Evolutionary conservation across 306 rosid species (phyloP).

Genomic region (Sophora flavescens): DNA sequence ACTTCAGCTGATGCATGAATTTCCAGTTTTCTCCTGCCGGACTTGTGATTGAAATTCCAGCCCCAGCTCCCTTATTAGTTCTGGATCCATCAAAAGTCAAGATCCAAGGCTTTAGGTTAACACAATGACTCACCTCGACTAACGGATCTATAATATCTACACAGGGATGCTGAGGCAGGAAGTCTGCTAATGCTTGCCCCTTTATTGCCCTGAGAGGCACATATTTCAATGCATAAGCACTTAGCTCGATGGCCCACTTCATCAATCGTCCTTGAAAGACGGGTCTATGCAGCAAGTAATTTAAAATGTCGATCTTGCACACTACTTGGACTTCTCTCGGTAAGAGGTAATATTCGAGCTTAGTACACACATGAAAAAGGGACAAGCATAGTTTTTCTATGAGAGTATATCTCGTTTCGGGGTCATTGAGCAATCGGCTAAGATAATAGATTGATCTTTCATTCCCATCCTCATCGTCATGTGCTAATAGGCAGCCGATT

Average conservation of each 20-base stretch:
- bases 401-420: not conserved
- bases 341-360: too few relatives aligned
- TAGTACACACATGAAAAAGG: not conserved
- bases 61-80: too few relatives aligned
- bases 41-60: too few relatives aligned
- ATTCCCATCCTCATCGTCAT: not conserved
- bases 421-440: not conserved
- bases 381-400: too few relatives aligned
- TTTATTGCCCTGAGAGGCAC: not conserved
- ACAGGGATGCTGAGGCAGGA: not conserved
- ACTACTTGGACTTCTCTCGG: not conserved
- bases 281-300: not conserved
- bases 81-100: too few relatives aligned
- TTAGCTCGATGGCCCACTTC: not conserved
- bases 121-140: too few relatives aligned
- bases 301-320: not conserved
- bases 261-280: not conserved
- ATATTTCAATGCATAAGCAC: not conserved
- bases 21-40: too few relatives aligned
- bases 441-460: not conserved
- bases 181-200: not conserved
- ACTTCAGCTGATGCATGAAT: too few relatives aligned
- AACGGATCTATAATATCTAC: not conserved
- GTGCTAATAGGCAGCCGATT: not conserved
- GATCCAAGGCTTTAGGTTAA: too few relatives aligned